phyloP scores from a whole-genome alignment of 495 filamentous ascomycete genomes.

The Chlorociboria aeruginascens region DNA sequence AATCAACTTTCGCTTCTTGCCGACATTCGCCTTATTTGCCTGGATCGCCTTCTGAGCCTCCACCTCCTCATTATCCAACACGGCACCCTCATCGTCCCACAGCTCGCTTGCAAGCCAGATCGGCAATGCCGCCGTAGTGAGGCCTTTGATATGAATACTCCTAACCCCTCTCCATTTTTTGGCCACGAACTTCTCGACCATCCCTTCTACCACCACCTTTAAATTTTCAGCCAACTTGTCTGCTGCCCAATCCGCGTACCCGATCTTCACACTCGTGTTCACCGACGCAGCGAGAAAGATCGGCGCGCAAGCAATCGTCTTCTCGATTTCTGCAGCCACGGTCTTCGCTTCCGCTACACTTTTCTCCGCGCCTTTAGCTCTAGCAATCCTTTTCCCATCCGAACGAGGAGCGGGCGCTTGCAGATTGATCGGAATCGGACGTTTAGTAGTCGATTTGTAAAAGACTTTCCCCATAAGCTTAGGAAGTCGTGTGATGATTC shows the following conservation, averaged over 20 bases:
- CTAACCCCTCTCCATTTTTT: conserved; percentile 78
- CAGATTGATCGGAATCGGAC: conserved; percentile 75
- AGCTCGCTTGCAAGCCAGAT: conserved; percentile 87
- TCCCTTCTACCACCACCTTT: conserved; percentile 48
- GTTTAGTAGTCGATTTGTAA: conserved; percentile 65
- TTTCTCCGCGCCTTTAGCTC: conserved; percentile 32
- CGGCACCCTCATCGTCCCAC: conserved; percentile 72
- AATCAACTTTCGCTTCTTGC: conserved; percentile 54
- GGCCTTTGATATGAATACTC: conserved; percentile 77
- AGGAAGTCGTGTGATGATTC: conserved; percentile 67
- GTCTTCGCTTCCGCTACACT: conserved; percentile 32
- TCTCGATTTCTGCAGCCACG: conserved; percentile 60
- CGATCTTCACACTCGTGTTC: conserved; percentile 57
- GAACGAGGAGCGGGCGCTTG: conserved; percentile 47
- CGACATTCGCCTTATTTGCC: conserved; percentile 42
- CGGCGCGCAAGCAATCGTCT: conserved; percentile 53
- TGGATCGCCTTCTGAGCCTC: conserved; percentile 20
- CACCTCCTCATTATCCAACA: conserved; percentile 46
- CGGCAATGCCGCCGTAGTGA: conserved; percentile 73
- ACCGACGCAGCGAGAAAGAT: conserved; percentile 60
- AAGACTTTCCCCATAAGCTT: conserved; percentile 74
- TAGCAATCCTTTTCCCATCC: conserved; percentile 53
- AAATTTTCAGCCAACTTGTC: conserved; percentile 73
- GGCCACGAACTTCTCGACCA: conserved; percentile 68
- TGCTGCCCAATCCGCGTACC: conserved; percentile 55